phyloP scores from a whole-genome alignment of 2,329 filamentous ascomycete genomes.

The Leptographium wingfieldii region DNA sequence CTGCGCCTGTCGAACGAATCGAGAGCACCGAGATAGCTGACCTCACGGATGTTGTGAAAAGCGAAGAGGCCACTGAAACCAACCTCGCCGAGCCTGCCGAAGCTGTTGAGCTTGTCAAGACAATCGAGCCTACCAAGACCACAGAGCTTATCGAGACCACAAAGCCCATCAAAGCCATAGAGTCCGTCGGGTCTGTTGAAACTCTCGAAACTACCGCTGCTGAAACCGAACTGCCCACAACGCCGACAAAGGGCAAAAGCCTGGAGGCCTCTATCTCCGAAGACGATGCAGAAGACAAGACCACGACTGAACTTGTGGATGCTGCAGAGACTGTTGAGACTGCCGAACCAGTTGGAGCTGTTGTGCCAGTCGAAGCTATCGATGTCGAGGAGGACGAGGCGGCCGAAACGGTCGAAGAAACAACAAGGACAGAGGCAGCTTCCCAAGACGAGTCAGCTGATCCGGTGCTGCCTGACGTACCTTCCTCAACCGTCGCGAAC shows the following conservation, averaged over 20 bases:
- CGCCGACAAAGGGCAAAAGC: neutral
- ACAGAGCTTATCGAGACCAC: no score
- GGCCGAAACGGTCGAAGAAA: neutral
- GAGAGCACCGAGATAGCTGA: neutral
- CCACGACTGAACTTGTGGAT: neutral
- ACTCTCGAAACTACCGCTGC: neutral
- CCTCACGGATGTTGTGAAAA: neutral
- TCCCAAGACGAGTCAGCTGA: neutral
- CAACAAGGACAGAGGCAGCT: neutral
- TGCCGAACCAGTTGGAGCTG: neutral
- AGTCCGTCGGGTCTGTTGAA: neutral
- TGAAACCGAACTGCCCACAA: neutral
- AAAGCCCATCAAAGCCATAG: no score
- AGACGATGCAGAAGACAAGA: neutral
- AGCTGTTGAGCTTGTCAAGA: no score
- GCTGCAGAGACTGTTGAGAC: neutral
- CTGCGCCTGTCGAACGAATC: neutral
- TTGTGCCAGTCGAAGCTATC: neutral
- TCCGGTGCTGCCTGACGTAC: neutral
- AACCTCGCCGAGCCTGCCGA: neutral
- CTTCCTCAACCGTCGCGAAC: neutral
- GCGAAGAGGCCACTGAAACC: neutral
- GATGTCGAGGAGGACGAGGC: neutral
- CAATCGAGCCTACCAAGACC: no score
- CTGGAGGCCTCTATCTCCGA: neutral